Evolutionary conservation across 2,329 filamentous ascomycete species (phyloP).

Genomic region (Aspergillus ibericus): DNA sequence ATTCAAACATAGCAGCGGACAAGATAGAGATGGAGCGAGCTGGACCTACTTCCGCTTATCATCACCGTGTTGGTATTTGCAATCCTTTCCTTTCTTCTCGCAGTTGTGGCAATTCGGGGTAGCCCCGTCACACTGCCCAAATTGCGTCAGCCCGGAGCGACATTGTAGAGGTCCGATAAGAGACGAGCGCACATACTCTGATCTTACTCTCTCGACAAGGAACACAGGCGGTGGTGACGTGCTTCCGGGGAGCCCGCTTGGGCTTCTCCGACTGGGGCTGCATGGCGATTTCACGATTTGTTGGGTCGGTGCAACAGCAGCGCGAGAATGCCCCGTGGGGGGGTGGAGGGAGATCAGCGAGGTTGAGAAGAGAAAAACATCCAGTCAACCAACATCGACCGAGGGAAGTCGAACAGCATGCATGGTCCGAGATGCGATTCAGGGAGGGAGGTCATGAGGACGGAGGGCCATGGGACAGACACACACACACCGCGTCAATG

Average conservation of each 20-base stretch:
- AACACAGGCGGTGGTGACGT: conserved; percentile 48
- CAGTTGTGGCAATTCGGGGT: conserved; percentile 42
- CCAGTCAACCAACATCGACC: not conserved
- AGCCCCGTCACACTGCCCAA: conserved; percentile 39
- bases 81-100: conserved; percentile 39
- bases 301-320: not conserved
- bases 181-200: conserved; percentile 30
- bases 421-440: not conserved
- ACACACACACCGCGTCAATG: not conserved
- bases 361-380: not conserved
- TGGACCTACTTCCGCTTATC: conserved; percentile 41
- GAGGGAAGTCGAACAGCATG: not conserved
- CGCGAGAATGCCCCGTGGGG: not conserved
- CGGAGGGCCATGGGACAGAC: not conserved
- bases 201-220: conserved; percentile 49
- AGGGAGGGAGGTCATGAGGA: not conserved
- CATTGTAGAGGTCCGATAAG: not conserved
- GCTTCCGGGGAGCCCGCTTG: conserved; percentile 36
- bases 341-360: not conserved
- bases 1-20: not conserved
- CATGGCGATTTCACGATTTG: conserved; percentile 18
- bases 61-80: conserved; percentile 42
- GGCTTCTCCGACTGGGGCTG: conserved; percentile 18
- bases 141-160: not conserved
- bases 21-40: not conserved